Evolutionary conservation across 352 stramenopile species (phyloP).

Genomic region (Phytophthora brassicae): DNA sequence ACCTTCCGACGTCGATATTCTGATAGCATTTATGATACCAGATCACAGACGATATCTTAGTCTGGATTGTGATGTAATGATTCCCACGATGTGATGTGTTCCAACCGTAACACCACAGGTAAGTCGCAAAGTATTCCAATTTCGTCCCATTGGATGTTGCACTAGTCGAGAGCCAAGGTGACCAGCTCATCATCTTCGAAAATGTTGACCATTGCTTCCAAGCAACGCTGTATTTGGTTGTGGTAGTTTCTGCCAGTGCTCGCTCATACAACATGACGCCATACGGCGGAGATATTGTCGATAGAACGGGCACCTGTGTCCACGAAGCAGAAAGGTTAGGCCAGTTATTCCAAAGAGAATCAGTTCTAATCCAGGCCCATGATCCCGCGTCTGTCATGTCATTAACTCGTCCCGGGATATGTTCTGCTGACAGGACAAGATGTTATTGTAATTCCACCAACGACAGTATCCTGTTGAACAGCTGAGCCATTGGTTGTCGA

Average conservation of each 20-base stretch:
- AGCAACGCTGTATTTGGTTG: slow-evolving; percentile 5
- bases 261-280: background rate
- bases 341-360: background rate
- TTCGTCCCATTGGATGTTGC: background rate
- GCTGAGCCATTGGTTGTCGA: background rate
- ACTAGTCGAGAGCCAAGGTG: background rate
- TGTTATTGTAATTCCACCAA: background rate
- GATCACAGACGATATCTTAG: background rate
- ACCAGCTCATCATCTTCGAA: background rate
- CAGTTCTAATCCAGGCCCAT: too few species aligned
- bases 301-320: slow-evolving; percentile 8
- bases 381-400: too few species aligned
- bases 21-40: background rate
- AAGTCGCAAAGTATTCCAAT: background rate
- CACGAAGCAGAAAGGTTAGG: slow-evolving; percentile 21
- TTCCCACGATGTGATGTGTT: background rate
- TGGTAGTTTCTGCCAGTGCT: slow-evolving; percentile 15
- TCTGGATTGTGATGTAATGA: background rate
- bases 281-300: slow-evolving; percentile 22
- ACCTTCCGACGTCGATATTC: background rate
- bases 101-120: background rate
- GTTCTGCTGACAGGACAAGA: too few species aligned
- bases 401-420: too few species aligned
- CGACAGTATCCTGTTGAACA: slow-evolving; percentile 19
- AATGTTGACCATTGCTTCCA: slow-evolving; percentile 19